Evolutionary conservation across 2,329 filamentous ascomycete genomes (phyloP), one percentile per base, ranked within the genome.

Genomic region (Neurospora sp.): DNA sequence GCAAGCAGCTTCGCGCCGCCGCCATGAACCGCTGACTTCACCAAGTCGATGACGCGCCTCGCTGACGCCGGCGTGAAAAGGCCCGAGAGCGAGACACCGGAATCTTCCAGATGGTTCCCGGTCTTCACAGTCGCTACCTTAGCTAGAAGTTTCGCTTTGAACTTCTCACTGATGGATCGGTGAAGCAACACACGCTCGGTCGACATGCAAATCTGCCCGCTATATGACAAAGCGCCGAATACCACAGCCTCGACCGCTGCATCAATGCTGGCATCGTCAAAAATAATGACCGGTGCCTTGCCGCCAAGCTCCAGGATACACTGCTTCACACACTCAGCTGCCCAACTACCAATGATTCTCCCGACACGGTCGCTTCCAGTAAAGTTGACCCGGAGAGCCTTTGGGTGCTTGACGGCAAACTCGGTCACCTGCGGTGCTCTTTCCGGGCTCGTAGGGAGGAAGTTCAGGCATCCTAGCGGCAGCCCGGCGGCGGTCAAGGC

Each of bases 231-330:
- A 0, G 88, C 83, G 10, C 89, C 90, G 6, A 87, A 77, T 0
- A 85, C 83, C 70, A 86, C 87, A 71, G 85, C 84, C 69, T 83
- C 79, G 0, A 88, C 90, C 0, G 90, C 89, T 46, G 84, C 83
- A 23, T 89, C 82, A 62, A 92, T 74, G 74, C 92, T 83, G 13
- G 90, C 90, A 76, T 92, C 90, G 43, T 89, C 86, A 73, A 90
- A 84, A 1, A 92, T 85, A 69, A 92, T 85, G 1, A 88, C 85
- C 1, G 86, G 86, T 0, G 89, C 88, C 77, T 92, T 93, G 62
- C 90, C 90, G 3, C 90, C 90, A 0, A 92, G 82, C 78, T 93
- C 90, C 77, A 92, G 83, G 3, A 92, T 81, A 28, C 88, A 84
- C 0, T 89, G 89, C 81, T 92, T 93, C 67, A 91, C 81, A 76